Percentiles rank a stretch among this genome's conserved stretches.
Conservation (phyloP, 1,139 yeast species). For the Protomyces inouyei region DNA sequence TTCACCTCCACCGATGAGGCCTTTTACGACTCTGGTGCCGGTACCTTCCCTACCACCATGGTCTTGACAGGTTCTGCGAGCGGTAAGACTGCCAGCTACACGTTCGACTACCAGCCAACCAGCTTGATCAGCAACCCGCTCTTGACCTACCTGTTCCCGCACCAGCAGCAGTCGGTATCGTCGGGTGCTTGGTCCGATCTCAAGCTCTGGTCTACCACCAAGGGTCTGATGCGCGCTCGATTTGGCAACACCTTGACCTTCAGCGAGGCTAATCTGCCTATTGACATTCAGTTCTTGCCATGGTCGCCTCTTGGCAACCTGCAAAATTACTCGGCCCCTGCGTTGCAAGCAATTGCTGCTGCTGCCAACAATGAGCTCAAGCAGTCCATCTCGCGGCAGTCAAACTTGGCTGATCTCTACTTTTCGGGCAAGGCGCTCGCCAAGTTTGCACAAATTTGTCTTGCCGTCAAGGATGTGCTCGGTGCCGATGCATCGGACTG, state of each 20-base stretch:
- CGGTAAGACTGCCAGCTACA: constrained; percentile 47
- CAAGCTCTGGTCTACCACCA: constrained; percentile 54
- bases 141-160: constrained; percentile 65
- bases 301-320: constrained; percentile 45
- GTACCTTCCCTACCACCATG: constrained; percentile 50
- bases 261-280: constrained; percentile 57
- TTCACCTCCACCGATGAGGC: constrained; percentile 9
- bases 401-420: constrained; percentile 53
- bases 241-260: constrained; percentile 50
- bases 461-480: constrained; percentile 58
- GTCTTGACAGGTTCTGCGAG: constrained; percentile 42
- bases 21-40: constrained; percentile 57
- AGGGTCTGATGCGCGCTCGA: constrained; percentile 63
- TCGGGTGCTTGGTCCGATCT: constrained; percentile 43
- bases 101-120: constrained; percentile 45
- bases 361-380: constrained; percentile 56
- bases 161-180: constrained; percentile 56
- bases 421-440: constrained; percentile 67
- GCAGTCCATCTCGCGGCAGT: constrained; percentile 53
- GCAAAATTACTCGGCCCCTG: constrained; percentile 49
- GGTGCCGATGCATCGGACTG: constrained; percentile 48
- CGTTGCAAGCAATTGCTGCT: constrained; percentile 46
- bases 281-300: constrained; percentile 42
- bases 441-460: constrained; percentile 66
- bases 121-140: constrained; percentile 42